Conservation (phyloP, 2,329 filamentous ascomycete species). For the Colletotrichum sansevieriae region DNA sequence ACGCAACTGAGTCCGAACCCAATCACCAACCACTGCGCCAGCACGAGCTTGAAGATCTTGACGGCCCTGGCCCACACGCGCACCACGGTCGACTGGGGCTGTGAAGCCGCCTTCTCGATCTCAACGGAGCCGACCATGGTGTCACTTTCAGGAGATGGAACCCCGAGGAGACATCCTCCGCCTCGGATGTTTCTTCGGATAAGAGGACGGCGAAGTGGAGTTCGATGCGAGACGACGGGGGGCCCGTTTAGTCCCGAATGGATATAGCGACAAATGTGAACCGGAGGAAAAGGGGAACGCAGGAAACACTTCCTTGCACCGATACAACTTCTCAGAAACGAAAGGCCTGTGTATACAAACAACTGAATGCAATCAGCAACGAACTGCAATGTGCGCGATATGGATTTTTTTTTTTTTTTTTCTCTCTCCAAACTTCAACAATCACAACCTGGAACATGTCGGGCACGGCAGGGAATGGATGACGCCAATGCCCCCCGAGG, state of each 20-base stretch:
- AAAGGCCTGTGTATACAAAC: background rate
- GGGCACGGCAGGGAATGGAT: constrained; percentile 16
- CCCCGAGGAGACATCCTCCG: constrained; percentile 4
- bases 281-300: background rate
- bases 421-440: too few relatives aligned
- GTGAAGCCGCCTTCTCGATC: background rate
- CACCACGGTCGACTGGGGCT: background rate
- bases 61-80: constrained; percentile 17
- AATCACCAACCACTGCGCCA: constrained; percentile 75
- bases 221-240: background rate
- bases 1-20: constrained; percentile 69
- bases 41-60: constrained; percentile 51
- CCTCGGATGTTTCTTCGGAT: background rate
- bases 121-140: constrained; percentile 30
- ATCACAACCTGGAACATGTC: constrained; percentile 24
- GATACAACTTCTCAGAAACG: background rate
- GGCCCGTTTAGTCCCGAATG: background rate
- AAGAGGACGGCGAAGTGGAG: constrained; percentile 10
- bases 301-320: background rate
- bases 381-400: background rate
- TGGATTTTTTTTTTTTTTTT: background rate
- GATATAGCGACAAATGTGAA: background rate
- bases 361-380: too few relatives aligned
- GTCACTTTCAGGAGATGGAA: background rate
- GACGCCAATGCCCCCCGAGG: constrained; percentile 29